These are phyloP conservation scores for Plasmopara muralis DNA, from an alignment of 352 stramenopile species.

Conservation along the genomic window DNA sequence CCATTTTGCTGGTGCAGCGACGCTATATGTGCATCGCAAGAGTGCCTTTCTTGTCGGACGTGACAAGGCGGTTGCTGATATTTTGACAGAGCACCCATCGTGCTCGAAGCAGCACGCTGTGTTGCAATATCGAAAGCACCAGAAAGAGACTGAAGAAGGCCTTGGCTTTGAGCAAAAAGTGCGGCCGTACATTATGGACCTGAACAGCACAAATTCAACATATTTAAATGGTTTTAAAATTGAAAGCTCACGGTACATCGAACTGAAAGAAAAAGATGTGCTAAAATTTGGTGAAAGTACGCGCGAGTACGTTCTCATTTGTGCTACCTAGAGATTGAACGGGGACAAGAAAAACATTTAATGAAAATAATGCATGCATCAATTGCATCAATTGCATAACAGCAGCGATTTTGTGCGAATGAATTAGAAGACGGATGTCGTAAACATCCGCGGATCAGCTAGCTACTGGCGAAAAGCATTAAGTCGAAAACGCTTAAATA, in stretches of 20 bases:
- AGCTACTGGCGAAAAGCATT: constrained; percentile 10
- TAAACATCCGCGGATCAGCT: too few species aligned
- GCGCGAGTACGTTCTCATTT: constrained; percentile 96
- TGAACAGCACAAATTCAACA: constrained; percentile 97
- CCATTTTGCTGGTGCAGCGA: constrained; percentile 49
- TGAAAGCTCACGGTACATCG: constrained; percentile 93
- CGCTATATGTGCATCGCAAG: constrained; percentile 93
- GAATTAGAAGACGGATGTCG: too few species aligned
- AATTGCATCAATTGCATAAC: too few species aligned
- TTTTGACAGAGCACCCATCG: constrained; percentile 91
- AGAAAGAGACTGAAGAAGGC: constrained; percentile 56
- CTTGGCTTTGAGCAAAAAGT: constrained; percentile 57
- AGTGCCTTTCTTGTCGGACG: constrained; percentile 92
- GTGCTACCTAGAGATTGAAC: constrained; percentile 35
- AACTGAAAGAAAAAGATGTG: constrained; percentile 93
- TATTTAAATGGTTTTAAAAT: constrained; percentile 94
- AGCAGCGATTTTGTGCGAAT: too few species aligned
- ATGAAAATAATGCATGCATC: too few species aligned
- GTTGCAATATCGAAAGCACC: constrained; percentile 90
- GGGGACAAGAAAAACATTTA: too few species aligned
- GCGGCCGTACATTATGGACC: constrained; percentile 97
- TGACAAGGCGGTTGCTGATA: constrained; percentile 92
- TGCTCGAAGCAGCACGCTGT: constrained; percentile 98
- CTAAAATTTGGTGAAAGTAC: constrained; percentile 94
- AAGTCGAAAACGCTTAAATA: constrained; percentile 89